These are phyloP conservation scores for Coemansia sp. DNA, from an alignment of 192 early-diverging fungal genomes.

Conservation along the genomic window DNA sequence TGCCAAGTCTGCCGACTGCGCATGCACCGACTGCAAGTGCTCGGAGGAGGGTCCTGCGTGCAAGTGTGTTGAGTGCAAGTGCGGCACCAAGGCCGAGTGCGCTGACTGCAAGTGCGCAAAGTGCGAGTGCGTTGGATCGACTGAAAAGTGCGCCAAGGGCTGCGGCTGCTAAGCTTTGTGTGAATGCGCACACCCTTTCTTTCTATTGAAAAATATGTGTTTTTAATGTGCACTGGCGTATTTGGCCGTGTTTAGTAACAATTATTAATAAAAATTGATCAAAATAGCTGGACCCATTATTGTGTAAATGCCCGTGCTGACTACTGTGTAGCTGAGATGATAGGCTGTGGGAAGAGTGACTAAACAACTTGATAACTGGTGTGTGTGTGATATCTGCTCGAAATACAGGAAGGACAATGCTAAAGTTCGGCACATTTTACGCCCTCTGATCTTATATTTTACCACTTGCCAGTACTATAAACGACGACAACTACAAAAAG, in stretches of 20 bases:
- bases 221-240: no score
- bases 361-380: no score
- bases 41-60: not conserved
- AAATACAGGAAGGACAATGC: no score
- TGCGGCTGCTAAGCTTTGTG: slow-evolving; percentile 14
- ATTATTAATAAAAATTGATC: not conserved
- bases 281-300: not conserved
- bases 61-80: slow-evolving; percentile 15
- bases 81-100: slow-evolving; percentile 3
- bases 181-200: not conserved
- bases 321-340: no score
- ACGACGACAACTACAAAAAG: not conserved
- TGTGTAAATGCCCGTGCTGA: no score
- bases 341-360: no score
- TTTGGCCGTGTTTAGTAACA: not conserved
- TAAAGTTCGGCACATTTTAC: not conserved
- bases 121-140: slow-evolving; percentile 20
- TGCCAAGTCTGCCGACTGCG: slow-evolving; percentile 15
- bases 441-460: not conserved
- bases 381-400: no score
- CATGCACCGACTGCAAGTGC: slow-evolving; percentile 24
- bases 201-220: no score
- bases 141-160: slow-evolving; percentile 13
- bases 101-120: slow-evolving; percentile 4
- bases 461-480: not conserved